Conservation (phyloP, 345 rosid species). For the Populus euphratica region DNA sequence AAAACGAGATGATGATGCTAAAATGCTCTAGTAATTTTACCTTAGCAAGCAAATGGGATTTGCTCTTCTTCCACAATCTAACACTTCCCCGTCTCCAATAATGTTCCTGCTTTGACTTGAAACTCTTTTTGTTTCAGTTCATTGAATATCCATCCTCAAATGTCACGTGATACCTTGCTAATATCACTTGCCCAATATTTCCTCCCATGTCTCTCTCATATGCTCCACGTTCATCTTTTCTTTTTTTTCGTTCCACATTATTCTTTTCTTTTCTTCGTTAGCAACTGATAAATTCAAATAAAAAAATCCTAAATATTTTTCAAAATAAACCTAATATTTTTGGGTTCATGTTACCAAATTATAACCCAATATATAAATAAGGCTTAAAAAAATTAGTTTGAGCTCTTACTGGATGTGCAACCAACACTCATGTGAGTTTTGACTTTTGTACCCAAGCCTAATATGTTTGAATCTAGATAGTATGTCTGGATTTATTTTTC, state of each 20-base stretch:
- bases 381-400: accelerated
- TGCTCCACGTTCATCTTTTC: conserved; percentile 15
- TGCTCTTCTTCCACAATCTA: not conserved
- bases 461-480: accelerated
- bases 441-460: accelerated
- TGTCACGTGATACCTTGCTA: not conserved
- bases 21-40: no score
- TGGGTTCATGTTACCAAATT: no score
- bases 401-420: no score
- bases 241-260: not conserved
- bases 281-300: no score
- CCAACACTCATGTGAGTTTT: accelerated
- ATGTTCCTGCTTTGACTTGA: conserved; percentile 10
- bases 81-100: not conserved
- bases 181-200: conserved; percentile 26
- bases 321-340: no score
- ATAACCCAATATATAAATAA: no score
- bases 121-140: conserved; percentile 9
- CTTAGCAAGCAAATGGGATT: no score
- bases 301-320: no score
- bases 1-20: no score
- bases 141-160: conserved; percentile 12
- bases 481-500: accelerated
- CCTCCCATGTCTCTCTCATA: conserved; percentile 25
- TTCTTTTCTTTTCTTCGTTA: no score